Percentiles rank a stretch among this genome's conserved stretches.
Conservation (phyloP, 176 grass and related monocot genomes). For the Stipa capillata region DNA sequence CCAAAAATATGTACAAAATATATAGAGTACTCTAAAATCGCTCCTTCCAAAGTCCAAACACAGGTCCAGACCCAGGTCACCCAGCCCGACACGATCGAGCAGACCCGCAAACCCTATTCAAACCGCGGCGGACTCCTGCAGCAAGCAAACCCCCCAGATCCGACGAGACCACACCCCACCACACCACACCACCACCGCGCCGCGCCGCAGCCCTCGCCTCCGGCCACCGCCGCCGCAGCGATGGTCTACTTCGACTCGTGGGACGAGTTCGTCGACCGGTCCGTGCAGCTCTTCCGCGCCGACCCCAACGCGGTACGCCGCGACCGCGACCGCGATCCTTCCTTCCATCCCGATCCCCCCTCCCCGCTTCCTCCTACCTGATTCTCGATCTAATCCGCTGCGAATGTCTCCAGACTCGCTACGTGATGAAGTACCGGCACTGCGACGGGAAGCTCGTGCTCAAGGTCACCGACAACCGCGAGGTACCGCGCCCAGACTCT, state of each 20-base stretch:
- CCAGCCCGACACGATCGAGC: background rate
- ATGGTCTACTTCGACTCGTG: conserved; percentile 95
- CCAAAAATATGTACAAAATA: too few relatives aligned
- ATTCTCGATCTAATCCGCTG: background rate
- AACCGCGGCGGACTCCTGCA: background rate
- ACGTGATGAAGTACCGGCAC: conserved; percentile 85
- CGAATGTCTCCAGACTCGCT: conserved; percentile 46
- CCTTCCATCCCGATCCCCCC: background rate
- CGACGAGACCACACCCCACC: conserved; percentile 11
- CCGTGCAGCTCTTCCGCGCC: conserved; percentile 83
- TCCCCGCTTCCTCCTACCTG: background rate
- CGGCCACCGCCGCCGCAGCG: conserved; percentile 1
- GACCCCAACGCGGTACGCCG: conserved; percentile 55
- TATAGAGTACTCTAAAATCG: too few relatives aligned
- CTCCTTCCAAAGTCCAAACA: background rate
- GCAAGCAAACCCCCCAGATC: conserved; percentile 7
- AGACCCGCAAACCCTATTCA: conserved; percentile 4
- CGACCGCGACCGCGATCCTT: background rate
- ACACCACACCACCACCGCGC: background rate
- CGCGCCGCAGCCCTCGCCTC: background rate
- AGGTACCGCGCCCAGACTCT: conserved; percentile 31
- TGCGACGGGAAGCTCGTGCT: conserved; percentile 96
- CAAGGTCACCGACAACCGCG: conserved; percentile 81
- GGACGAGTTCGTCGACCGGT: conserved; percentile 90
- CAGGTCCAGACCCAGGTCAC: background rate